Evolutionary conservation across 2,329 filamentous ascomycete species (phyloP), one percentile per base, ranked within the genome.

Genomic region (Colletotrichum orbiculare): DNA sequence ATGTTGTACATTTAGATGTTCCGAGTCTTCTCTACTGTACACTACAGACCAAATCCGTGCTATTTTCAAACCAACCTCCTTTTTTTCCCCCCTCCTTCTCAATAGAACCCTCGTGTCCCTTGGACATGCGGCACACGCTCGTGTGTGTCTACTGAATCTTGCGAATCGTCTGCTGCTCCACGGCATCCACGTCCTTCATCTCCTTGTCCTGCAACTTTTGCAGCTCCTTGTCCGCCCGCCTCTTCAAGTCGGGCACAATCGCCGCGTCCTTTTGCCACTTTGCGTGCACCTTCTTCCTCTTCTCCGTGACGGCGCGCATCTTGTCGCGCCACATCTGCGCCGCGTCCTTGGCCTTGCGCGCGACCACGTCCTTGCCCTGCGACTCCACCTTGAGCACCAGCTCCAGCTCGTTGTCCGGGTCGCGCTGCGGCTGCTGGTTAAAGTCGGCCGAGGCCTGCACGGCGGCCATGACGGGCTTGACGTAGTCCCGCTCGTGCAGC

Each of bases 371-470:
- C 59, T 76, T 79, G 68, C 76, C 75, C 77, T 85, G 84, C 37
- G 79, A 75, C 79, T 87, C 85, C 59, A 87, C 75, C 71, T 80
- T 81, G 66, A 88, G 78, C 35, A 84, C 71, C 62, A 88, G 81
- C 78, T 88, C 85, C 25, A 88, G 81, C 74, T 86, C 84, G 75
- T 87, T 87, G 73, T 88, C 85, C 49, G 83, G 78, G 72, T 80
- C 81, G 17, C 78, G 78, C 81, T 88, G 86, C 50, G 85, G 85
- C 80, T 87, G 85, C 80, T 87, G 85, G 79, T 87, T 87, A 76
- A 85, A 87, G 69, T 84, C 80, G n/a, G 74, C 71, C 71, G 79
- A 82, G 37, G 74, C 71, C 76, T 87, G 84, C 54, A 87, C 78
- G 38, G 85, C 85, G 71, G 79, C 82, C 80, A 86, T 82, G 76